Base-by-base conservation (phyloP, 176 grass and related monocot genomes). In the Pharus latifolius region DNA sequence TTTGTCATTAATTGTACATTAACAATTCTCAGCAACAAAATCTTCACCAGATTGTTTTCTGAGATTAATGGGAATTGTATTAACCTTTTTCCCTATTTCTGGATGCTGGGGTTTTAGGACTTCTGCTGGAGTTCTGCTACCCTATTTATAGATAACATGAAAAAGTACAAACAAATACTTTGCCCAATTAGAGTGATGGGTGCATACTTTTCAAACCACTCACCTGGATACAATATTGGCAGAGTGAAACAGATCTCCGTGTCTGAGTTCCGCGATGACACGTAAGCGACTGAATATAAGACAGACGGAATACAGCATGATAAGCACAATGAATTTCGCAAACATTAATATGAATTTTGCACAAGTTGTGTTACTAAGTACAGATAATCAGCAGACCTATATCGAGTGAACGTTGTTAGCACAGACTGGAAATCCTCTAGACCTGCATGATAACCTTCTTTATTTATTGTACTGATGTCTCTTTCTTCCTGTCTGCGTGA, bases 211-310 rank as follows among this genome's bases (percentile, higher is more conserved):
- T 18, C 24, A 10, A 70, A 66, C 13, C 51, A 81, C 76, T 82
- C 67, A 99, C 96, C 96, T 99, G 10, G 96, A 99, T 80, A 99
- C 96, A 63, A 99, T 99, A 71, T 99, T 99, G 67, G 96, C 96
- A 40, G 90, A 84, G 37, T 99, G 96, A 76, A 99, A 99, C 25
- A 99, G 79, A 85, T 99, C 90, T 66, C 90, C 96, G 82, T 99
- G 96, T 78, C 87, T 99, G 64, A 99, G 82, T 76, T 99, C 96
- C 25, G 96, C 96, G 51, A 95, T 91, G 60, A 91, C 87, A 60
- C 87, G 90, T 46, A 99, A 56, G 31, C 90, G 90, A 78, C 96
- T 99, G 70, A 51, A 69, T 77, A 69, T 47, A 82, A 57, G 54
- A 41, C 20, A 38, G 44, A 53, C 63, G 32, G 73, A 48, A 76